Evolutionary conservation across 164 flowering plant genomes (phyloP), one percentile per base, ranked within the genome.

Genomic region (Vitis riparia): DNA sequence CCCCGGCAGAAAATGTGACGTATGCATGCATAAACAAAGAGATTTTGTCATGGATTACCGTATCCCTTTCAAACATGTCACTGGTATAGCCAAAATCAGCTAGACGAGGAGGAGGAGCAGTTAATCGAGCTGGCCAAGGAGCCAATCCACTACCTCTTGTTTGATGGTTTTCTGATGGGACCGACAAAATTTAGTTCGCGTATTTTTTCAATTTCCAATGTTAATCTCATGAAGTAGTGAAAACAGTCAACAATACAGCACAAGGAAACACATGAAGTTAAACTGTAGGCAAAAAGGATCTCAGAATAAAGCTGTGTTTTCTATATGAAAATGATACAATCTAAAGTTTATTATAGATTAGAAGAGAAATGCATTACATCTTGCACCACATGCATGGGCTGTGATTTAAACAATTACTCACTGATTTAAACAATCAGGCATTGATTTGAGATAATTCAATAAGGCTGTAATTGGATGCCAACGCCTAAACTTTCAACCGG

Each of bases 61-160:
- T 87, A 76, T 93, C 98, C 77, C 85, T 93, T 63, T 85, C 87
- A 80, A 90, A 90, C 82, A 75, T 77, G n/a, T 85, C 89, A 67
- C 13, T 69, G 30, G 95, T 78, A 79, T 81, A 87, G 69, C 87
- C 93, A 77, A 93, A 83, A 75, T 91, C 98, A 79, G 90, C 87
- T 15, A 91, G 94, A 7, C 97, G 89, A 14, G 94, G 98, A 74
- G 98, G 95, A 59, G 95, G 80, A 75, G 93, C 60, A 74, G 85
- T 87, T 65, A 83, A 73, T 37, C 98, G 83, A 71, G 92, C 89
- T 37, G 98, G 97, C 98, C 97, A 91, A 16, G 98, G 93, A 67
- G 83, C 93, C 78, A 93, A 78, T 71, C 90, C 95, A 79, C 97
- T 91, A 17, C 98, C 98, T 56, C 55, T 76, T 15, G 78, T 75